These are phyloP conservation scores for Ophiosphaerella korrae DNA, from an alignment of 2,329 filamentous ascomycete species.

Conservation along the genomic window DNA sequence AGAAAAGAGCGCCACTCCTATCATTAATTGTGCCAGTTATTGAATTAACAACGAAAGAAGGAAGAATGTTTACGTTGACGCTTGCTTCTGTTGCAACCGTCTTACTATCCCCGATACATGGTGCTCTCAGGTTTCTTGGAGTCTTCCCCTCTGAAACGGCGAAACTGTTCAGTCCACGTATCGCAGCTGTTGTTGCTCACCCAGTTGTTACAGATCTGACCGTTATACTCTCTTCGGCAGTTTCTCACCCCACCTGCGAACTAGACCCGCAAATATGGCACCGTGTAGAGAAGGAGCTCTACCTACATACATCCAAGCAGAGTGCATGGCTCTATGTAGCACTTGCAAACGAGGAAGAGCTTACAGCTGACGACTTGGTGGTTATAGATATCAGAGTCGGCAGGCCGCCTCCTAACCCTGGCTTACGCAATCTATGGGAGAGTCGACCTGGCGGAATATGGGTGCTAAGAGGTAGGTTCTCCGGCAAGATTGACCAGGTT, in stretches of 20 bases:
- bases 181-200: too few species aligned
- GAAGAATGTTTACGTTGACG: too few species aligned
- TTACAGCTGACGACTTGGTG: constrained; percentile 71
- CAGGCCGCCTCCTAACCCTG: constrained; percentile 65
- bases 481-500: constrained; percentile 69
- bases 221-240: too few species aligned
- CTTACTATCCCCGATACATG: too few species aligned
- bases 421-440: constrained; percentile 71
- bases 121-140: too few species aligned
- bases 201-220: too few species aligned
- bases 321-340: constrained; percentile 19
- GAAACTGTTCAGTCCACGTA: too few species aligned
- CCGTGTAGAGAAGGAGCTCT: constrained; percentile 22
- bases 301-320: constrained; percentile 15
- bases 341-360: constrained; percentile 67
- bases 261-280: constrained; percentile 27
- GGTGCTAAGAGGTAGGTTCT: constrained; percentile 65
- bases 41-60: too few species aligned
- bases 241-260: constrained; percentile 20
- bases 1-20: too few species aligned
- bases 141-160: too few species aligned
- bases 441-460: constrained; percentile 73
- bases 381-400: constrained; percentile 79
- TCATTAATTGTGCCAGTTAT: too few species aligned
- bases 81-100: too few species aligned